These are phyloP conservation scores for Erodium maritimum DNA, from an alignment of 345 rosid genomes.

Conservation along the genomic window DNA sequence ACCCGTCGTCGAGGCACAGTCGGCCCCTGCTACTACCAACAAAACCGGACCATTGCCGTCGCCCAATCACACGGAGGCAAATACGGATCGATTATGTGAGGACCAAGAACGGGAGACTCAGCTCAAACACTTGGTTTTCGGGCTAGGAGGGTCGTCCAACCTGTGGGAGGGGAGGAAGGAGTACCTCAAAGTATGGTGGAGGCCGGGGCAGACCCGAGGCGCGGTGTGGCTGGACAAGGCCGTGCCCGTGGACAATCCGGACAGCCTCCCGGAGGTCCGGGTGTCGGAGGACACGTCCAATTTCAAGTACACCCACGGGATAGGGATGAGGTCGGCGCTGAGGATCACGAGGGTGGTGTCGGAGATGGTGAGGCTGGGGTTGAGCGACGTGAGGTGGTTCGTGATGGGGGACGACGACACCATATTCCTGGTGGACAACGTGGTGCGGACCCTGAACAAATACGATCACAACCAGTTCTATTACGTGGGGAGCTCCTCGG, in stretches of 20 bases:
- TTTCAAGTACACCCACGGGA: constrained; percentile 54
- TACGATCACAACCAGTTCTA: constrained; percentile 58
- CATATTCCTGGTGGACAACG: constrained; percentile 51
- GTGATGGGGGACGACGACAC: constrained; percentile 91
- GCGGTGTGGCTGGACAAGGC: constrained; percentile 61
- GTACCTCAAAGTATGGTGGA: constrained; percentile 78
- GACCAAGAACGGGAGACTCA: constrained; percentile 17
- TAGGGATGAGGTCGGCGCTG: constrained; percentile 60
- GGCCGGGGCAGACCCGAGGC: constrained; percentile 54
- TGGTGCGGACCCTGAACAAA: constrained; percentile 42
- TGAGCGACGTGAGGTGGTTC: constrained; percentile 65
- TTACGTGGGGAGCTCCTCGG: constrained; percentile 69
- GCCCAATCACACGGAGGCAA: too few species aligned
- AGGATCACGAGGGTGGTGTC: constrained; percentile 69
- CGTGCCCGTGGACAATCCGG: constrained; percentile 28
- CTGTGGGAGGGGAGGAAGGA: constrained; percentile 67
- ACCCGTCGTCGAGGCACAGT: too few species aligned
- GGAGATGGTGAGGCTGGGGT: constrained; percentile 50
- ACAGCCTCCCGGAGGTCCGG: constrained; percentile 49
- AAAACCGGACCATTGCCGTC: constrained; percentile 9
- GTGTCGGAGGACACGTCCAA: constrained; percentile 49
- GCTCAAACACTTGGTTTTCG: constrained; percentile 57
- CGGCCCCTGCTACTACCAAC: too few species aligned
- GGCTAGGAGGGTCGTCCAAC: constrained; percentile 58
- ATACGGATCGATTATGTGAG: too few species aligned